These are phyloP conservation scores for Serendipita sp. DNA, from an alignment of 768 basidiomycete genomes.

Conservation along the genomic window DNA sequence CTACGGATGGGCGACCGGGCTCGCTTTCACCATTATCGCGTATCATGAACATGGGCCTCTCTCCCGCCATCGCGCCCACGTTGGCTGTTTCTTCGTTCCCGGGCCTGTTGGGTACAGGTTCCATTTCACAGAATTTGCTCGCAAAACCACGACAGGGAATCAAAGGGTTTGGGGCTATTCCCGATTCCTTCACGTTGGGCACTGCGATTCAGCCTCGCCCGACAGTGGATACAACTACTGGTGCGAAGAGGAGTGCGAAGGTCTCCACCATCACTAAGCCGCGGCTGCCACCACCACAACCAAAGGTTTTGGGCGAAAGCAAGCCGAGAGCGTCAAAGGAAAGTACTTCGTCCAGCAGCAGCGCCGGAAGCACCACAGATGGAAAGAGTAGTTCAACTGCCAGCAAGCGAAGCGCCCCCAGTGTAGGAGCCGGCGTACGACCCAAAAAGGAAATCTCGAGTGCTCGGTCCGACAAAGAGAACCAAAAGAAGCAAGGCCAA, in stretches of 20 bases:
- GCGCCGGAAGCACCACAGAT: neutral
- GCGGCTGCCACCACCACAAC: neutral
- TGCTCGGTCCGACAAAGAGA: neutral
- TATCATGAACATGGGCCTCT: constrained; percentile 5
- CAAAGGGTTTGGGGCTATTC: neutral
- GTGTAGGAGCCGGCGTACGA: neutral
- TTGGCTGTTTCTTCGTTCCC: constrained; percentile 5
- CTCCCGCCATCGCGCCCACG: neutral
- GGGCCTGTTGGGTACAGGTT: neutral
- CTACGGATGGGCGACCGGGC: neutral
- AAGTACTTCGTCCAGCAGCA: constrained; percentile 1
- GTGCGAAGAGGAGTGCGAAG: neutral
- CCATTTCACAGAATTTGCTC: neutral
- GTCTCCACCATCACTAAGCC: neutral
- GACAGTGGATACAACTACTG: neutral
- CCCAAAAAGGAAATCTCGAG: neutral
- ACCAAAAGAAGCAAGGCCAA: neutral
- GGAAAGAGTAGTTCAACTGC: neutral
- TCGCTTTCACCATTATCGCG: constrained; percentile 1
- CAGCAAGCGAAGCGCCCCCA: neutral
- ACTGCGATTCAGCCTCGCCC: neutral
- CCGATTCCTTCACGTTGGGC: neutral
- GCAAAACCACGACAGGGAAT: neutral
- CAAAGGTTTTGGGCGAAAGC: neutral
- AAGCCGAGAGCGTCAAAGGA: neutral